Evolutionary conservation across 345 rosid genomes (phyloP).

Genomic region (Melaleuca alternifolia): DNA sequence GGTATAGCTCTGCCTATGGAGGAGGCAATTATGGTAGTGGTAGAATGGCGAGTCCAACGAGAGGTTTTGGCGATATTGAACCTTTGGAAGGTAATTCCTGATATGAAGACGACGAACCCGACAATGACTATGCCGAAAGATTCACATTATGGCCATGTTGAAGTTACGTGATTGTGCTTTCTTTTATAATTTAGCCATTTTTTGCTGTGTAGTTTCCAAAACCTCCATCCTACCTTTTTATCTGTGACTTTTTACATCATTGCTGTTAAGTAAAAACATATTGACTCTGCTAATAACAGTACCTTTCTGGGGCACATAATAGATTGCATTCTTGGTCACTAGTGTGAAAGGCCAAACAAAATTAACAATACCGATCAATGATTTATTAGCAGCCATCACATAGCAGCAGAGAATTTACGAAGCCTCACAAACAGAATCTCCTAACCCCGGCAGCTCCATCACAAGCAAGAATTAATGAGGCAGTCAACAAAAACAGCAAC

Average conservation of each 20-base stretch:
- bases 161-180: neutral
- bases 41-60: slow-evolving; percentile 7
- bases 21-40: slow-evolving; percentile 14
- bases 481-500: no score
- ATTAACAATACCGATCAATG: no score
- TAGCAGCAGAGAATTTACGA: no score
- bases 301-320: no score
- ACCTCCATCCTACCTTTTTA: neutral
- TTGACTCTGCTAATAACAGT: no score
- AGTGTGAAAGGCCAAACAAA: no score
- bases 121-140: slow-evolving; percentile 52
- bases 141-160: slow-evolving; percentile 26
- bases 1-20: neutral
- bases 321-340: no score
- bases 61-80: slow-evolving; percentile 14
- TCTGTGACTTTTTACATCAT: neutral
- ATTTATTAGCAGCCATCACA: no score
- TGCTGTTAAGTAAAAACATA: neutral
- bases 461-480: no score
- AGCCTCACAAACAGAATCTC: no score
- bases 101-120: slow-evolving; percentile 24
- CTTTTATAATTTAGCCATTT: neutral
- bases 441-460: no score
- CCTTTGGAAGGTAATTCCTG: slow-evolving; percentile 12
- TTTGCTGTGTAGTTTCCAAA: neutral